Percentiles rank a stretch among this genome's conserved stretches.
phyloP scores from a whole-genome alignment of 148 eudicot genomes.

The Chenopodium quinoa region DNA sequence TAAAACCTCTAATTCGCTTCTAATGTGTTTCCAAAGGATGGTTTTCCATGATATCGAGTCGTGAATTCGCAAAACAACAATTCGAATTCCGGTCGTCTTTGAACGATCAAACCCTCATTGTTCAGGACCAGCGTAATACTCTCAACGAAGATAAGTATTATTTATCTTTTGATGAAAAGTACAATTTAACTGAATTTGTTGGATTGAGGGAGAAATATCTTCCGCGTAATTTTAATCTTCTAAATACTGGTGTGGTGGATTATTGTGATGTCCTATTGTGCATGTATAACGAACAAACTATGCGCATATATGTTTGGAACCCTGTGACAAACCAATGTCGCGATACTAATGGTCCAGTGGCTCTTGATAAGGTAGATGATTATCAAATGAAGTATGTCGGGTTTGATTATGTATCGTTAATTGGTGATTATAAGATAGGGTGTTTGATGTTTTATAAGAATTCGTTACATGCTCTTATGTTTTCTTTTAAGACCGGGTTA shows the following conservation, averaged over 20 bases:
- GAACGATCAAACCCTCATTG: neutral
- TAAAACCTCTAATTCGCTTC: conserved; percentile 22
- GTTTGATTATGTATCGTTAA: conserved; percentile 4
- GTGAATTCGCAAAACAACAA: conserved; percentile 8
- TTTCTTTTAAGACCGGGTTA: neutral
- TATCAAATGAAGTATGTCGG: neutral
- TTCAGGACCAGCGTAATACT: neutral
- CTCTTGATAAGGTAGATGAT: too few species aligned
- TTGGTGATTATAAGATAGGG: conserved; percentile 11
- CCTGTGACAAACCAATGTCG: neutral
- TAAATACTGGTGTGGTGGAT: neutral
- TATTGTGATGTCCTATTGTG: conserved; percentile 17
- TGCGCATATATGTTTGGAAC: conserved; percentile 7
- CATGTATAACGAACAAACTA: neutral
- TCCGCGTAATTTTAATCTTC: neutral
- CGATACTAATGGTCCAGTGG: neutral
- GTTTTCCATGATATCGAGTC: neutral
- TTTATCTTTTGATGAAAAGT: neutral
- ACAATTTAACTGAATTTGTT: neutral
- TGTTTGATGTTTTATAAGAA: neutral
- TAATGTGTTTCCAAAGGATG: conserved; percentile 13
- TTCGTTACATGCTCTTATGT: neutral
- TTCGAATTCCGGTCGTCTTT: neutral
- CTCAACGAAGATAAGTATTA: too few species aligned
- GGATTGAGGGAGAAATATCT: neutral